Evolutionary conservation across 768 basidiomycete species (phyloP).

Genomic region (Rhodotorula graminis): DNA sequence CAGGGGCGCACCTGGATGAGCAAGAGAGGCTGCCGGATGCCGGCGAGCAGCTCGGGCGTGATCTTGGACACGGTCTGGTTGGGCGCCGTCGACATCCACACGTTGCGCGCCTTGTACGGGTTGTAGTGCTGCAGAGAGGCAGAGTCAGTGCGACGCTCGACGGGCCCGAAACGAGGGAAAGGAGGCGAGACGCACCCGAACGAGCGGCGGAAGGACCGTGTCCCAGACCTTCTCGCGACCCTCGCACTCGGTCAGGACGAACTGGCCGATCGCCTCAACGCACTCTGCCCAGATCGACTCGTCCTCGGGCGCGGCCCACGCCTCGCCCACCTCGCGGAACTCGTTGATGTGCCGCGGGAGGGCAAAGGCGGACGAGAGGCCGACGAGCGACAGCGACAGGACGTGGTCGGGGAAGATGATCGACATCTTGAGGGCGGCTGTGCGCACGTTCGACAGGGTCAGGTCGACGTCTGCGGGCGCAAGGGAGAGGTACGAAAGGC

Average conservation of each 20-base stretch:
- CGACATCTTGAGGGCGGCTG: slow-evolving; percentile 19
- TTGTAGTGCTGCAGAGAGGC: slow-evolving; percentile 5
- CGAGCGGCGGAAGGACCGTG: neutral
- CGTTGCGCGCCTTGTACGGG: slow-evolving; percentile 4
- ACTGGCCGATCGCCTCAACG: slow-evolving; percentile 10
- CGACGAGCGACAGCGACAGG: slow-evolving; percentile 26
- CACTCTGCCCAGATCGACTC: slow-evolving; percentile 16
- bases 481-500: too few relatives aligned
- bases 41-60: slow-evolving; percentile 5
- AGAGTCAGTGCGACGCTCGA: too few relatives aligned
- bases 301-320: neutral
- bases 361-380: slow-evolving; percentile 10
- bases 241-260: neutral
- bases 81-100: slow-evolving; percentile 12
- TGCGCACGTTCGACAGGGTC: too few relatives aligned
- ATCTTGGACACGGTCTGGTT: slow-evolving; percentile 15
- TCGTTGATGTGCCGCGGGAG: slow-evolving; percentile 11
- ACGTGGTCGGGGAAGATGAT: slow-evolving; percentile 20
- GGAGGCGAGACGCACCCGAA: neutral
- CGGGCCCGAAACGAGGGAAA: neutral
- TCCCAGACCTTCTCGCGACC: neutral
- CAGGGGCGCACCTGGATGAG: slow-evolving; percentile 14
- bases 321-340: slow-evolving; percentile 15
- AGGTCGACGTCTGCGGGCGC: neutral
- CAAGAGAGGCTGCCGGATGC: slow-evolving; percentile 14